These are phyloP conservation scores for Penicillium herquei DNA, from an alignment of 495 filamentous ascomycete species.

Conservation along the genomic window DNA sequence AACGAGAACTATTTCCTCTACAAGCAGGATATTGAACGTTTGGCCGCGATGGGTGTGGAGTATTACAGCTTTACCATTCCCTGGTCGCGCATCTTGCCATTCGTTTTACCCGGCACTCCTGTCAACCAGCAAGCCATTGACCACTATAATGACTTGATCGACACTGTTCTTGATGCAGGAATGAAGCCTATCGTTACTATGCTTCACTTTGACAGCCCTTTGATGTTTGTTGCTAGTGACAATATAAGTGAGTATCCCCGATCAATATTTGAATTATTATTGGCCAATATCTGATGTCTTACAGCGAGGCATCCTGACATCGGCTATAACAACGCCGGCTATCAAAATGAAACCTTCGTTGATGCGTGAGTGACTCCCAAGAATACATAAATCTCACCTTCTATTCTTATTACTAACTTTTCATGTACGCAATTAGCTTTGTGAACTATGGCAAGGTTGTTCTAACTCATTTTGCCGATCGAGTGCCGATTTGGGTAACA, in stretches of 20 bases:
- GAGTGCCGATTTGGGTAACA: conserved; percentile 46
- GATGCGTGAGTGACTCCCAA: conserved; percentile 20
- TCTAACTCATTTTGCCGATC: conserved; percentile 39
- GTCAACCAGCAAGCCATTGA: conserved; percentile 43
- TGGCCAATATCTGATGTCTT: not conserved
- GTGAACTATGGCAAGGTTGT: conserved; percentile 40
- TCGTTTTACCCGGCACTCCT: conserved; percentile 39
- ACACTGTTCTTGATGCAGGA: conserved; percentile 37
- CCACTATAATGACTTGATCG: conserved; percentile 49
- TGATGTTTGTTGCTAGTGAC: conserved; percentile 25
- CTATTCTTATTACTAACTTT: not conserved
- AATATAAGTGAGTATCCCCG: conserved; percentile 16
- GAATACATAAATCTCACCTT: not conserved
- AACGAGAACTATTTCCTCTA: conserved; percentile 51
- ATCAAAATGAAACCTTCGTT: conserved; percentile 33
- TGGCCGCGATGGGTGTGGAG: conserved; percentile 48
- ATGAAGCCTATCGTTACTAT: conserved; percentile 44
- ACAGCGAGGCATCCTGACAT: conserved; percentile 23
- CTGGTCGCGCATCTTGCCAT: conserved; percentile 47
- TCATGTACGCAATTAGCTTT: conserved; percentile 14
- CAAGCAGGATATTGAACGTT: conserved; percentile 49
- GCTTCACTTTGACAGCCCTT: conserved; percentile 42
- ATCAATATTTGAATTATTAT: not conserved
- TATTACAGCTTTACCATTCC: conserved; percentile 49
- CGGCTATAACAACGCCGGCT: conserved; percentile 33